Percentiles rank a stretch among this genome's conserved stretches.
These are phyloP conservation scores for Papiliotrema flavescens DNA, from an alignment of 1,284 basidiomycete species.

Conservation along the genomic window DNA sequence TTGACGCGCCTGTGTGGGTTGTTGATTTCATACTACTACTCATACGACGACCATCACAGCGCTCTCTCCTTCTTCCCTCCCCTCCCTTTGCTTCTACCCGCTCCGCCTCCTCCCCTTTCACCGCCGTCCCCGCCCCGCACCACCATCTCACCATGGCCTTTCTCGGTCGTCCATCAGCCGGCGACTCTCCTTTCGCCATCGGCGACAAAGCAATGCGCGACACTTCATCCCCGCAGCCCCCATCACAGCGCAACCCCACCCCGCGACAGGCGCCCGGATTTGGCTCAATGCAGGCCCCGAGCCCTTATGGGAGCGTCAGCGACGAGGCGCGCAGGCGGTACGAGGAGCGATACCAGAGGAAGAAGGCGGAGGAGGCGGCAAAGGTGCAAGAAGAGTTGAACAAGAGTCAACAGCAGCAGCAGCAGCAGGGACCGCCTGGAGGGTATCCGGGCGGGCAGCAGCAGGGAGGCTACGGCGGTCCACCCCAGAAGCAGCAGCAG, in stretches of 20 bases:
- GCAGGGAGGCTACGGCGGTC: too few relatives aligned
- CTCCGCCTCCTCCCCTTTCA: too few relatives aligned
- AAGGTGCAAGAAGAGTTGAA: slow-evolving; percentile 11
- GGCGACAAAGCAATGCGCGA: slow-evolving; percentile 45
- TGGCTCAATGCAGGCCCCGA: slow-evolving; percentile 31
- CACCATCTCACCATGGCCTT: slow-evolving; percentile 33
- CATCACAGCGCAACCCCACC: slow-evolving; percentile 37
- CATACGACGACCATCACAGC: too few relatives aligned
- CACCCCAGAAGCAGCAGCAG: slow-evolving; percentile 10
- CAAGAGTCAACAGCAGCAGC: slow-evolving; percentile 7
- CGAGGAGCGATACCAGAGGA: slow-evolving; percentile 44
- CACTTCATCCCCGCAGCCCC: slow-evolving; percentile 39
- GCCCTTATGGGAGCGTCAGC: slow-evolving; percentile 39
- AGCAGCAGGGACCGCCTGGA: slow-evolving; percentile 4
- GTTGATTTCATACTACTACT: too few relatives aligned
- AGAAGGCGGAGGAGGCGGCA: slow-evolving; percentile 36
- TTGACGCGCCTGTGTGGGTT: too few relatives aligned
- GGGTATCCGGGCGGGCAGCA: slow-evolving; percentile 8
- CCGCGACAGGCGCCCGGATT: slow-evolving; percentile 7
- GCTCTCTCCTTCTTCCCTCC: too few relatives aligned
- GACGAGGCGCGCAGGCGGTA: slow-evolving; percentile 45
- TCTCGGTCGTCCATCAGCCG: slow-evolving; percentile 45
- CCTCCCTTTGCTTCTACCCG: too few relatives aligned
- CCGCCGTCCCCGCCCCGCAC: too few relatives aligned
- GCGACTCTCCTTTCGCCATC: slow-evolving; percentile 49